Evolutionary conservation across 108 stramenopile species (phyloP).

Genomic region (Nitzschia putrida): DNA sequence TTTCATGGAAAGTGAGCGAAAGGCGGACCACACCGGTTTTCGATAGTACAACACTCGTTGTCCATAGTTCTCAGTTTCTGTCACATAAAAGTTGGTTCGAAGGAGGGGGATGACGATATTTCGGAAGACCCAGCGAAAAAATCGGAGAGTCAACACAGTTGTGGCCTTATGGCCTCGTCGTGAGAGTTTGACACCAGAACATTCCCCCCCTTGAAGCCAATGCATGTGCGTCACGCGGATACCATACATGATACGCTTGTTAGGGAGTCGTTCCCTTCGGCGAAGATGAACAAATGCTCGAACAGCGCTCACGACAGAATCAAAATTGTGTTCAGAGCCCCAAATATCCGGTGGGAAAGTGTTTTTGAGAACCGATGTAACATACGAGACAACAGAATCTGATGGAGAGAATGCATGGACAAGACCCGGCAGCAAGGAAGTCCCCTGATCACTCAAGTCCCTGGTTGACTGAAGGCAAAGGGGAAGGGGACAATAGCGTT

Average conservation of each 20-base stretch:
- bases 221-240: slow-evolving; percentile 59
- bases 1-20: slow-evolving; percentile 63
- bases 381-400: slow-evolving; percentile 54
- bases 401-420: slow-evolving; percentile 48
- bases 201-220: slow-evolving; percentile 51
- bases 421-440: slow-evolving; percentile 15
- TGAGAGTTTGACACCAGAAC: slow-evolving; percentile 14
- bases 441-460: neutral
- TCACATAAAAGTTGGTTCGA: slow-evolving; percentile 74
- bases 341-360: slow-evolving; percentile 74
- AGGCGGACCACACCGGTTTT: slow-evolving; percentile 78
- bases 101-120: slow-evolving; percentile 74
- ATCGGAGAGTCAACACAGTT: slow-evolving; percentile 39
- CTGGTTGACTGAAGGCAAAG: neutral
- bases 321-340: slow-evolving; percentile 75
- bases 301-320: slow-evolving; percentile 40
- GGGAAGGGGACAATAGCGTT: slow-evolving; percentile 67
- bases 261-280: slow-evolving; percentile 64
- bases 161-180: slow-evolving; percentile 57
- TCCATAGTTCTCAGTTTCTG: slow-evolving; percentile 77
- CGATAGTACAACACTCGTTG: slow-evolving; percentile 72
- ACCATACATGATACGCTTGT: slow-evolving; percentile 61
- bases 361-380: slow-evolving; percentile 43
- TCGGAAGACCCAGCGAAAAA: slow-evolving; percentile 72
- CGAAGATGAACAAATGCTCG: slow-evolving; percentile 62